Conservation (phyloP, 805 yeast species). For the Starmerella ratchasimensis region DNA sequence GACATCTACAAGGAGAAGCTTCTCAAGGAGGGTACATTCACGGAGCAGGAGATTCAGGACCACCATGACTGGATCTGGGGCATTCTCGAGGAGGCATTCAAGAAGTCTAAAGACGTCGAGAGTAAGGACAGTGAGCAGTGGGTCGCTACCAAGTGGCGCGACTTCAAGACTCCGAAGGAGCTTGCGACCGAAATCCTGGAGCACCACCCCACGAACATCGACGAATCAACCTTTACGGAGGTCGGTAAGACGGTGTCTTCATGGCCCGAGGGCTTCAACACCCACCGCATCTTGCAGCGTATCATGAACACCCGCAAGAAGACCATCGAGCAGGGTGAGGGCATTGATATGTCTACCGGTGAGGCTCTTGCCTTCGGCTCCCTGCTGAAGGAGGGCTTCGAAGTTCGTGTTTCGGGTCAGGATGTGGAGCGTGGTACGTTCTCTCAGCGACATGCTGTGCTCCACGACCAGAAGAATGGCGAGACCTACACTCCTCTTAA, state of each 20-base stretch:
- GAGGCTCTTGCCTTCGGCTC: conserved; percentile 98
- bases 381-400: conserved; percentile 80
- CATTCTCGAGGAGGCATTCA: conserved; percentile 77
- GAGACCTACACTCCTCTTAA: conserved; percentile 72
- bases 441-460: conserved; percentile 97
- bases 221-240: conserved; percentile 52
- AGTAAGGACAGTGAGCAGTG: conserved; percentile 76
- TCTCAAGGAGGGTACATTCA: conserved; percentile 74
- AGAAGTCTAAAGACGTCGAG: conserved; percentile 81
- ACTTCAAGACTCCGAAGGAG: conserved; percentile 93
- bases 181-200: conserved; percentile 91
- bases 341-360: conserved; percentile 98
- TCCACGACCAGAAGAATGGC: conserved; percentile 90
- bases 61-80: conserved; percentile 98
- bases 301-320: conserved; percentile 78
- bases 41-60: conserved; percentile 80
- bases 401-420: conserved; percentile 95
- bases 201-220: conserved; percentile 88
- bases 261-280: conserved; percentile 75
- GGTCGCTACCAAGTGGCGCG: conserved; percentile 98
- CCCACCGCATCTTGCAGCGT: conserved; percentile 93
- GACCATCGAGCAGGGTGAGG: conserved; percentile 75
- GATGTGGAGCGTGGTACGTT: conserved; percentile 99
- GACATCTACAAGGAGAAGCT: conserved; percentile 74
- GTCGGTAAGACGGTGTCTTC: conserved; percentile 69